Base-by-base conservation (phyloP, 805 yeast genomes). In the Candida qinlingensis region DNA sequence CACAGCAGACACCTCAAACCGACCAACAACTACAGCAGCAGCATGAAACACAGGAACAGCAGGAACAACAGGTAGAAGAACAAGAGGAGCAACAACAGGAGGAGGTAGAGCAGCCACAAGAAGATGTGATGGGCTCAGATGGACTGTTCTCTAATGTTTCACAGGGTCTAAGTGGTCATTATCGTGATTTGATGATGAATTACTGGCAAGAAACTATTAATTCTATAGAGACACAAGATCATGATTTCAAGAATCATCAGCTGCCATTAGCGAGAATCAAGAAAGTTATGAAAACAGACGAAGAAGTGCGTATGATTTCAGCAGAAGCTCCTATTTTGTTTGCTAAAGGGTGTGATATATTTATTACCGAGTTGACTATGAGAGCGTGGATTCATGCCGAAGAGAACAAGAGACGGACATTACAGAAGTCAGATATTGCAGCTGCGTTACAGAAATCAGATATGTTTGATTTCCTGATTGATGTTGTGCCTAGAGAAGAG, bases 321-420 rank as follows among this genome's bases (percentile, higher is more conserved):
- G 98, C 99, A 3, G 99, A 94, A 69, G 98, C 98, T 1, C 99
- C 99, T 2, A 90, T 94, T 34, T 69, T 94, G 51, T 94, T 94
- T 71, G 98, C 99, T 42, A 94, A 94, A 66, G 98, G 98, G 1
- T 94, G 99, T 68, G 99, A 94, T 64, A 83, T 94, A 35, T 94
- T 94, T 68, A 92, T 94, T 57, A 91, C 99, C 1, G 99, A 94
- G 65, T 72, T 94, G 47, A 91, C 99, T 11, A 91, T 94, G 97
- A 76, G 99, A 50, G 97, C 99, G 7, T 94, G 99, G 99, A 89
- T 94, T 53, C 97, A 91, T 60, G 97, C 98, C 3, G 98, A 94
- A 66, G 97, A 89, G 61, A 88, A 88, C 70, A 94, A 94, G 64
- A 78, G 99, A 56, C 72, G 99, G 52, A 94, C 99, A 5, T 71